phyloP scores from a whole-genome alignment of 257 asterid genomes.

The Scutellaria barbata region DNA sequence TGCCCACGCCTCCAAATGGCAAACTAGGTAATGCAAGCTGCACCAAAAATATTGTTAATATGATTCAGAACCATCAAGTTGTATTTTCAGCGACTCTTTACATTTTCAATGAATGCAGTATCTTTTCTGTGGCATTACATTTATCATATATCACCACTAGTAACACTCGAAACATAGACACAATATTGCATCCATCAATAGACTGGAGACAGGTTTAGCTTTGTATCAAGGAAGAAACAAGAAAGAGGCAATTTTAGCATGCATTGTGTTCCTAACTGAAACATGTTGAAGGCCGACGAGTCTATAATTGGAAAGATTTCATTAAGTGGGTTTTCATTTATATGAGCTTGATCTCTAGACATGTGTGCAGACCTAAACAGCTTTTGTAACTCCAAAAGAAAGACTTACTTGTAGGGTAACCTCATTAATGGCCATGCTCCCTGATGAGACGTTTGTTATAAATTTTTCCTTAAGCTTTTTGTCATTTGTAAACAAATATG shows the following conservation, averaged over 20 bases:
- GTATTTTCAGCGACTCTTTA: background rate
- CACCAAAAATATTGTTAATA: conserved; percentile 35
- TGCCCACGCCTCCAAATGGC: conserved; percentile 98
- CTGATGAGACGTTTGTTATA: conserved; percentile 65
- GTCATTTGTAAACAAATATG: conserved; percentile 81
- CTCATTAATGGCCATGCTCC: conserved; percentile 74
- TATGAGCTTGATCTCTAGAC: background rate
- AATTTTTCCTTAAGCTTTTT: conserved; percentile 76
- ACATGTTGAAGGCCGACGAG: background rate
- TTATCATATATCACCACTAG: background rate
- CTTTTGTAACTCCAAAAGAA: conserved; percentile 16
- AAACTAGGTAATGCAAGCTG: conserved; percentile 62
- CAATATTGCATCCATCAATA: background rate
- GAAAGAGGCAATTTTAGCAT: background rate
- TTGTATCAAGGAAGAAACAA: background rate
- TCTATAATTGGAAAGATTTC: background rate
- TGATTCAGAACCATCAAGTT: conserved; percentile 29
- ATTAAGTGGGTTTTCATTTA: background rate
- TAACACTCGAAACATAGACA: background rate
- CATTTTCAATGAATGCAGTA: background rate
- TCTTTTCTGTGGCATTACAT: background rate
- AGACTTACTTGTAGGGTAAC: conserved; percentile 68
- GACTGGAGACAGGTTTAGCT: conserved; percentile 7
- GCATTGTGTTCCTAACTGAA: background rate
- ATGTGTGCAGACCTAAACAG: background rate